Evolutionary conservation across 768 basidiomycete species (phyloP), one percentile per base, ranked within the genome.

Genomic region (Tremella yokohamensis): DNA sequence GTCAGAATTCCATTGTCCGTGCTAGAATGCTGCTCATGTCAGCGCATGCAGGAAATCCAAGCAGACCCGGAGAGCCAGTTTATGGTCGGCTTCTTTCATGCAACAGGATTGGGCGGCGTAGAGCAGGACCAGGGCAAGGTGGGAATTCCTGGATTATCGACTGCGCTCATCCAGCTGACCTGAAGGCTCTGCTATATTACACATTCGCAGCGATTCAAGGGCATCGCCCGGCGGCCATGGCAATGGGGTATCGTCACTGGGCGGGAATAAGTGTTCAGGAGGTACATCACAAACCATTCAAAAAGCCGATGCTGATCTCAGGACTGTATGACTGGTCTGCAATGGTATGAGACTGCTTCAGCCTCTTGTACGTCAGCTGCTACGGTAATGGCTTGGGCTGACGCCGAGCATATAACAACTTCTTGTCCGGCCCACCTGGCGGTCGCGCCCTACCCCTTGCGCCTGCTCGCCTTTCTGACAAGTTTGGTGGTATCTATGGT

Each of bases 241-340:
- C 90, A 1, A 80, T 98, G 29, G 96, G 86, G 0, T 98, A 94
- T 76, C 84, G 92, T 24, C 86, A 93, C 70, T 98, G 92, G 93
- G 86, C 88, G 39, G 96, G 96, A 0, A 96, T 99, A 57, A 89
- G 93, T 11, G 87, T 90, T 0, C 79, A 84, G 52, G 91, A 97
- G 61, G 29, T 34, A 6, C 11, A 11, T 34, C 6, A 11, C 11
- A 11, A 34, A n/a, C n/a, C n/a, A n/a, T n/a, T n/a, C n/a, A n/a
- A n/a, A n/a, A n/a, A n/a, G n/a, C n/a, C n/a, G n/a, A n/a, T 6
- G 29, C 29, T 34, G 11, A 34, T 4, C 6, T 34, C 29, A 34
- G 29, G 85, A 86, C 65, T 98, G 96, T 76, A 81, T 85, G 67
- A 80, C 83, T 11, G 89, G 96, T 13, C 78, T 90, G 54, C 82